Evolutionary conservation across 345 rosid genomes (phyloP).

Genomic region (Linum usitatissimum): DNA sequence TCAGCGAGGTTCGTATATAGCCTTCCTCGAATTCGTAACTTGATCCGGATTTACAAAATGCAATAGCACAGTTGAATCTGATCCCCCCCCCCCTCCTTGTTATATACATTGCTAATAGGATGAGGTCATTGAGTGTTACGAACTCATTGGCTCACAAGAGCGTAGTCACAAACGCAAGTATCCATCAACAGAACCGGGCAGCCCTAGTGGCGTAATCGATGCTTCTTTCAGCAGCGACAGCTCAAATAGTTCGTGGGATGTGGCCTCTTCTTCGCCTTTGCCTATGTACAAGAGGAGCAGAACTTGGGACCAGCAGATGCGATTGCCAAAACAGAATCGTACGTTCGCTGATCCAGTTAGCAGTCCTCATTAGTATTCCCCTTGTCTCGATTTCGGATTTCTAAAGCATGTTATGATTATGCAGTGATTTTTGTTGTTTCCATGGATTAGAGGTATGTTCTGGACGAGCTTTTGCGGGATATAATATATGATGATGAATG

Average conservation of each 20-base stretch:
- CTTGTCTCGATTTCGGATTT: slow-evolving; percentile 17
- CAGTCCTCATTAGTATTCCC: slow-evolving; percentile 46
- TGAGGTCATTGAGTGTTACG: slow-evolving; percentile 48
- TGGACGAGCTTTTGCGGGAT: slow-evolving; percentile 12
- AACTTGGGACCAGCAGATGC: slow-evolving; percentile 56
- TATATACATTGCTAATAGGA: slow-evolving; percentile 30
- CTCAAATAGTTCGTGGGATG: slow-evolving; percentile 54
- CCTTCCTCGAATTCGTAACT: slow-evolving; percentile 4
- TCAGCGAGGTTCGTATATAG: slow-evolving; percentile 41
- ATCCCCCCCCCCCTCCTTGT: background rate
- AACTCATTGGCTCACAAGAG: slow-evolving; percentile 35
- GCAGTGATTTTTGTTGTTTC: slow-evolving; percentile 13
- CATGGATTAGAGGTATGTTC: slow-evolving; percentile 12
- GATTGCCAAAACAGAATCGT: slow-evolving; percentile 42
- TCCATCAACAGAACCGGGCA: slow-evolving; percentile 20
- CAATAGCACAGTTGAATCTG: slow-evolving; percentile 2
- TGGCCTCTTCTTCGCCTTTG: slow-evolving; percentile 24
- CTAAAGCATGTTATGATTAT: slow-evolving; percentile 18
- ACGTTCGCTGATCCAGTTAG: slow-evolving; percentile 55
- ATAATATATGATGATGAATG: background rate
- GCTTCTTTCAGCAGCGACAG: slow-evolving; percentile 51
- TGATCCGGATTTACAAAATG: background rate
- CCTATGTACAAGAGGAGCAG: slow-evolving; percentile 55
- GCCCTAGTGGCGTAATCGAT: slow-evolving; percentile 54
- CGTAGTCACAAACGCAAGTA: slow-evolving; percentile 40